Evolutionary conservation across 495 filamentous ascomycete species (phyloP).

Genomic region (Daldinia grandis): DNA sequence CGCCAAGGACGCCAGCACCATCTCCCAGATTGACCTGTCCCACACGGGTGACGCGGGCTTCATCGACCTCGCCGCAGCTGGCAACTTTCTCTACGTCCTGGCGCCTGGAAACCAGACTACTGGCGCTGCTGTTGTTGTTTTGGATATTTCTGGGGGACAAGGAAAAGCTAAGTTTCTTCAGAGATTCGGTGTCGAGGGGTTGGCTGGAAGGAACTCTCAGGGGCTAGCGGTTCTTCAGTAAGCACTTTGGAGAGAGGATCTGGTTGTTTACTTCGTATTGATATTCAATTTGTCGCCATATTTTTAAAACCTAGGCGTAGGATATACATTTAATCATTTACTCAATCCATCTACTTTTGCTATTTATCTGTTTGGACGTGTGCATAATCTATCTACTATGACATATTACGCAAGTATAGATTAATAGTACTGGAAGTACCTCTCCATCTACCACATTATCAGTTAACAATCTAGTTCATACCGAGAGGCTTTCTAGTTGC

Average conservation of each 20-base stretch:
- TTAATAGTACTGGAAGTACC: too few species aligned
- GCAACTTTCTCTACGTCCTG: slow-evolving; percentile 63
- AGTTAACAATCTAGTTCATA: too few species aligned
- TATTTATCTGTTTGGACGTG: neutral
- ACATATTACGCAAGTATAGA: too few species aligned
- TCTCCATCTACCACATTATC: too few species aligned
- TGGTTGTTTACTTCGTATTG: neutral
- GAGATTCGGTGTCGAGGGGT: slow-evolving; percentile 46
- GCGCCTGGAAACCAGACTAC: slow-evolving; percentile 60
- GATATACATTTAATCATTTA: neutral
- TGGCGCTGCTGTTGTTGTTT: slow-evolving; percentile 57
- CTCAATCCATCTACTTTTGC: neutral
- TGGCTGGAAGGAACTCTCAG: slow-evolving; percentile 46
- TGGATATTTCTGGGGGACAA: slow-evolving; percentile 55
- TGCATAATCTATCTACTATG: too few species aligned
- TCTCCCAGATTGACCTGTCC: slow-evolving; percentile 50
- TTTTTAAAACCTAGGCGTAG: neutral
- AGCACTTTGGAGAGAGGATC: neutral
- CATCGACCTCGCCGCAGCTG: slow-evolving; percentile 61
- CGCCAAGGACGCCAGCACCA: slow-evolving; percentile 51
- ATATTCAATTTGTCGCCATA: neutral
- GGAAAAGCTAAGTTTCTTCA: slow-evolving; percentile 52
- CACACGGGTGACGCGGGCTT: slow-evolving; percentile 59
- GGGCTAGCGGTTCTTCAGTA: slow-evolving; percentile 45
- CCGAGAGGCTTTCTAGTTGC: too few species aligned